These are phyloP conservation scores for Paradendryphiella salina DNA, from an alignment of 2,329 filamentous ascomycete genomes.

Conservation along the genomic window DNA sequence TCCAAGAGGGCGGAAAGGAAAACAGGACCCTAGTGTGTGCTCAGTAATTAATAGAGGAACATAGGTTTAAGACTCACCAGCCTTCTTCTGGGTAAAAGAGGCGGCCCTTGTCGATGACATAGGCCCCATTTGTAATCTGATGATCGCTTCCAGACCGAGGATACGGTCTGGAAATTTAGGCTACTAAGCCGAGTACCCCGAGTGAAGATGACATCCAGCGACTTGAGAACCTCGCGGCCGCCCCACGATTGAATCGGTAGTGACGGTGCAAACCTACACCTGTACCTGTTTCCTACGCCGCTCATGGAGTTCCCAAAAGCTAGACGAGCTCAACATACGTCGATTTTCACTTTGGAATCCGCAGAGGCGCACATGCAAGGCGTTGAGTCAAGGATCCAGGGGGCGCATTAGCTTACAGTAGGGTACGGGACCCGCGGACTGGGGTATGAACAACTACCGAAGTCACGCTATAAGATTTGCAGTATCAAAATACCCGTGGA, in stretches of 20 bases:
- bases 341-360: not conserved
- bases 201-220: not conserved
- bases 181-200: not conserved
- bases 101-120: not conserved
- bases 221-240: too few relatives aligned
- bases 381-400: not conserved
- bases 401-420: conserved; percentile 8
- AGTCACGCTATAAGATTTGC: not conserved
- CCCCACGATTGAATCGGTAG: too few relatives aligned
- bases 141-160: not conserved
- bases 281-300: too few relatives aligned
- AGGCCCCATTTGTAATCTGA: not conserved
- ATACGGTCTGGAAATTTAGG: not conserved
- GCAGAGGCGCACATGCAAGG: not conserved
- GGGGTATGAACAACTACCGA: not conserved
- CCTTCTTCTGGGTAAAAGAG: not conserved
- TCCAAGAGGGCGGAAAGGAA: not conserved
- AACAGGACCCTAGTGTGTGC: not conserved
- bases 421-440: not conserved
- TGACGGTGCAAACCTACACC: too few relatives aligned
- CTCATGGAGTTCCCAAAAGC: too few relatives aligned
- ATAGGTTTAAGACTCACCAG: not conserved
- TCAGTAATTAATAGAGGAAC: not conserved
- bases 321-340: not conserved
- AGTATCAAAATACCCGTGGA: not conserved